Evolutionary conservation across 306 rosid species (phyloP), one percentile per base, ranked within the genome.

Genomic region (Pyrus bretschneideri): DNA sequence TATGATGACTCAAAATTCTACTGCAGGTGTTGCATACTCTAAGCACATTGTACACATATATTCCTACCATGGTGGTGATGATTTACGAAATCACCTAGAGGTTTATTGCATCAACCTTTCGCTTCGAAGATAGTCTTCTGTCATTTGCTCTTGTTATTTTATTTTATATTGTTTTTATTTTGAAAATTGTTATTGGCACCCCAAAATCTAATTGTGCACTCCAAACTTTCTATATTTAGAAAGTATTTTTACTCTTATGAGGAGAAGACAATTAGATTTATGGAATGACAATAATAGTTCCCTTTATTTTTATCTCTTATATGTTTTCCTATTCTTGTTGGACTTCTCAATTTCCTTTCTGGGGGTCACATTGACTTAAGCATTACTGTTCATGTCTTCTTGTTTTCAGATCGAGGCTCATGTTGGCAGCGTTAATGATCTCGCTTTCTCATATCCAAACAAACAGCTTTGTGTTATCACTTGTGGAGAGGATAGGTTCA

Each of bases 1-100:
- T 70, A 29, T 69, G 51, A 31, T 76, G 25, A 67, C 61, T 51
- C 38, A 69, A 71, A 33, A 70, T 69, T 72, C 65, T 69, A 46
- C 73, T 87, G 80, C 89, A 96, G 99, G 99, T 78, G 98, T 96
- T 86, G 99, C 99, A 71, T 96, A 92, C 90, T 91, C 99, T 67
- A 96, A 89, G 91, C 88, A 93, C 81, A 87, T 96, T 68, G 99
- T 96, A 79, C 99, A 96, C 85, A 70, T 96, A 80, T 96, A 91
- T 78, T 84, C 98, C 68, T 96, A 93, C 80, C 91, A 86, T n/a
- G 97, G 94, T 40, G 94, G 91, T 69, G 93, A 96, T 83, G 98
- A 88, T 71, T 83, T 96, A 44, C 78, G 93, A 81, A 96, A 93
- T 82, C 98, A 88, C 80, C 83, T 93, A 55, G 99, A 96, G 99